phyloP scores from a whole-genome alignment of 306 rosid genomes.

The Cicer pinnatifidum region DNA sequence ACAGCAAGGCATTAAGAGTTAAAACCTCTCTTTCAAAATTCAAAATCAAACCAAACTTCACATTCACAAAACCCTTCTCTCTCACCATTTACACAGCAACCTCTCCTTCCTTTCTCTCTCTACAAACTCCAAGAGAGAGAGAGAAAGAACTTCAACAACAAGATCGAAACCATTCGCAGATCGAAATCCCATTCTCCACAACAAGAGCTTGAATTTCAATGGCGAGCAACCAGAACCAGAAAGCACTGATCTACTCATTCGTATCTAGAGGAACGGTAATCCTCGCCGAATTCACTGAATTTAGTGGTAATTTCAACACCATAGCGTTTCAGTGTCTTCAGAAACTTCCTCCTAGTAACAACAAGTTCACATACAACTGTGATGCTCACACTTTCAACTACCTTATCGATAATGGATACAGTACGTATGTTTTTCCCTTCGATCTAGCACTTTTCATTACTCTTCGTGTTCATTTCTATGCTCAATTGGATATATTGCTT shows the following conservation, averaged over 20 bases:
- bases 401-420: slow-evolving; percentile 52
- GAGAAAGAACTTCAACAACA: neutral
- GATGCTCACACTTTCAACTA: slow-evolving; percentile 58
- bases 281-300: slow-evolving; percentile 57
- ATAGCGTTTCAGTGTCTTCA: slow-evolving; percentile 61
- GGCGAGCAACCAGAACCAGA: slow-evolving; percentile 49
- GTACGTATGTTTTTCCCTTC: slow-evolving; percentile 35
- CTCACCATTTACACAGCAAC: neutral
- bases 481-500: neutral
- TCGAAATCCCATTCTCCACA: neutral
- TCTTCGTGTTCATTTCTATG: neutral
- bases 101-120: slow-evolving; percentile 15
- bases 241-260: slow-evolving; percentile 57
- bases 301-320: slow-evolving; percentile 56
- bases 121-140: neutral
- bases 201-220: slow-evolving; percentile 15
- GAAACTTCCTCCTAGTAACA: slow-evolving; percentile 55
- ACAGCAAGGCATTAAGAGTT: neutral
- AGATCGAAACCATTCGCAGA: neutral
- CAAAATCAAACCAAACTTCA: slow-evolving; percentile 6
- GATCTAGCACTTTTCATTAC: neutral
- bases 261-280: slow-evolving; percentile 55
- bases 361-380: slow-evolving; percentile 63
- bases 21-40: slow-evolving; percentile 11
- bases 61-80: neutral